Conservation (phyloP, 106 monocot genomes). For the Dendrobium nobile region DNA sequence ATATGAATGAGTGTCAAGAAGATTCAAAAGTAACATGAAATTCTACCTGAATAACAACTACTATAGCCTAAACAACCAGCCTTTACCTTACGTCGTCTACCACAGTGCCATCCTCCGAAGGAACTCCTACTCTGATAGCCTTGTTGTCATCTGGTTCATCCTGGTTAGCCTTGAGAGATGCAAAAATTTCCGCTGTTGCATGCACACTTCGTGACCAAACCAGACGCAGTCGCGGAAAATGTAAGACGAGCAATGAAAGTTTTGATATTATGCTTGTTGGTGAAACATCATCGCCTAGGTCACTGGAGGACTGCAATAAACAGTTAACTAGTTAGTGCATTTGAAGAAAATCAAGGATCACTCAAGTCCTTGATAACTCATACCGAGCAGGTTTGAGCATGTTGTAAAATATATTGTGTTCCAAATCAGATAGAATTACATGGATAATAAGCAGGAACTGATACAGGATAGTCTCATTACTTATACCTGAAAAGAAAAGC, state of each 20-base stretch:
- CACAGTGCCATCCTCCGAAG: conserved; percentile 83
- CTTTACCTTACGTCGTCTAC: conserved; percentile 84
- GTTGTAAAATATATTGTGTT: not conserved
- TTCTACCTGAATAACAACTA: not conserved
- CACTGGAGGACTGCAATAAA: conserved; percentile 69
- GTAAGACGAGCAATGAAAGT: conserved; percentile 81
- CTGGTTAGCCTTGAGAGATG: conserved; percentile 88
- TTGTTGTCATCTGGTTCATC: conserved; percentile 93
- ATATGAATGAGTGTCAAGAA: not conserved
- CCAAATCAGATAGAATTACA: not conserved
- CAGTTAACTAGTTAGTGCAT: conserved; percentile 2
- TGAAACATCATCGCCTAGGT: conserved; percentile 83
- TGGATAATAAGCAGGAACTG: not conserved
- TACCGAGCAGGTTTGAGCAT: not conserved
- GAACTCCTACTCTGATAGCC: conserved; percentile 85
- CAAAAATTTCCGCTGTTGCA: conserved; percentile 94
- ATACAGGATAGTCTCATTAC: not conserved
- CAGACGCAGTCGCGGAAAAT: conserved; percentile 89
- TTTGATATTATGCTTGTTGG: conserved; percentile 88
- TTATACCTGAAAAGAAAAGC: conserved; percentile 96
- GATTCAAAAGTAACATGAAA: conserved; percentile 1
- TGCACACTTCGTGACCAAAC: conserved; percentile 96
- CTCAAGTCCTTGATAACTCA: not conserved
- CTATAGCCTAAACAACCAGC: not conserved
- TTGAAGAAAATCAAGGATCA: not conserved